Evolutionary conservation across 2,329 filamentous ascomycete species (phyloP).

Genomic region (Paracorniculantispora psalliotae): DNA sequence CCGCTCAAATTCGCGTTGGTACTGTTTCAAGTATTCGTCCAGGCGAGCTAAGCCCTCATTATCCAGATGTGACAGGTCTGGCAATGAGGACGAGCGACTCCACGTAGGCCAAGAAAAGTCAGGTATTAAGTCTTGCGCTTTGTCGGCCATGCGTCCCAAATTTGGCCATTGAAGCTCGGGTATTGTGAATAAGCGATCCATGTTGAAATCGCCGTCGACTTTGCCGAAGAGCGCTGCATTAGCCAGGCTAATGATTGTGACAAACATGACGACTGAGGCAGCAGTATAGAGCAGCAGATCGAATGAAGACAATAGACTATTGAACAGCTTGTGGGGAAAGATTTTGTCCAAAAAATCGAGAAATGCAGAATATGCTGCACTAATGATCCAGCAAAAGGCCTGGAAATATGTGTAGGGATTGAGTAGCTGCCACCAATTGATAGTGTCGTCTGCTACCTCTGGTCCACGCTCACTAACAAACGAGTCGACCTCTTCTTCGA

Average conservation of each 20-base stretch:
- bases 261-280: background rate
- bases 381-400: constrained; percentile 21
- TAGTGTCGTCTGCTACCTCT: background rate
- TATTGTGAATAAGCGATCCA: constrained; percentile 5
- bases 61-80: constrained; percentile 12
- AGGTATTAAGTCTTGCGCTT: constrained; percentile 15
- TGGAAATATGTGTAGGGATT: constrained; percentile 29
- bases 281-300: background rate
- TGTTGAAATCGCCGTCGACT: constrained; percentile 9
- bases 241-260: constrained; percentile 6
- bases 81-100: background rate
- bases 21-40: constrained; percentile 22
- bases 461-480: constrained; percentile 3
- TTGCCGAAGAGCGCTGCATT: constrained; percentile 7
- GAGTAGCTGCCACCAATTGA: constrained; percentile 24
- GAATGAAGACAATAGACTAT: constrained; percentile 14
- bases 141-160: constrained; percentile 16
- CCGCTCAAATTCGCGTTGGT: constrained; percentile 26
- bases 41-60: constrained; percentile 19
- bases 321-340: constrained; percentile 12
- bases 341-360: constrained; percentile 15
- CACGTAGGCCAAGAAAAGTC: constrained; percentile 8
- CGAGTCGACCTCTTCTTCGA: constrained; percentile 11
- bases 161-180: constrained; percentile 15
- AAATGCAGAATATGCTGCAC: constrained; percentile 18